Evolutionary conservation across 2,329 filamentous ascomycete species (phyloP).

Genomic region (Xylariaceae sp.): DNA sequence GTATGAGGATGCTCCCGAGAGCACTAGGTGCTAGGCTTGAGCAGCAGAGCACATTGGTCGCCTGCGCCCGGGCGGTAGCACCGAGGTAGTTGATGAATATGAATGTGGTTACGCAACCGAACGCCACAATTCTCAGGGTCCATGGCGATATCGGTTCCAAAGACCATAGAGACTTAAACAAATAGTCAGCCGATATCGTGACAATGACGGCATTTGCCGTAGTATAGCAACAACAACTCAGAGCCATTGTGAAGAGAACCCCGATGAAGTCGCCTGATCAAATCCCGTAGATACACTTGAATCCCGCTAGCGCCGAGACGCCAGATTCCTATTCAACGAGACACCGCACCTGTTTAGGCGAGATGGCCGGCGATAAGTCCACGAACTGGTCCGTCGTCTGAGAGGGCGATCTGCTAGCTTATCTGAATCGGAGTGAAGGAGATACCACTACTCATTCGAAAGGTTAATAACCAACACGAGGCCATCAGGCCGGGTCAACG

Average conservation of each 20-base stretch:
- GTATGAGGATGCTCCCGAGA: constrained; percentile 28
- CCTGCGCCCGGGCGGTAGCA: constrained; percentile 42
- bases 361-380: constrained; percentile 47
- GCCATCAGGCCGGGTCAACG: constrained; percentile 33
- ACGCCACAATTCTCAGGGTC: constrained; percentile 42
- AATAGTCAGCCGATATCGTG: constrained; percentile 47
- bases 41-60: constrained; percentile 44
- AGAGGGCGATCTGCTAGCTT: constrained; percentile 46
- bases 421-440: constrained; percentile 49
- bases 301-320: constrained; percentile 49
- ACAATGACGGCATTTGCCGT: constrained; percentile 48
- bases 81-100: constrained; percentile 48
- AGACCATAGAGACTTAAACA: constrained; percentile 39
- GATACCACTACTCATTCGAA: constrained; percentile 52
- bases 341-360: constrained; percentile 51
- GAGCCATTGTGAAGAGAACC: constrained; percentile 47
- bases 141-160: constrained; percentile 27
- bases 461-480: constrained; percentile 49
- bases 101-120: constrained; percentile 41
- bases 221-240: constrained; percentile 48
- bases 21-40: constrained; percentile 34
- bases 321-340: constrained; percentile 49
- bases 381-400: constrained; percentile 44
- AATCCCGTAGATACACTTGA: constrained; percentile 46
- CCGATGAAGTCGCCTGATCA: constrained; percentile 47